A percentile compares a stretch with the other conserved stretches of the same genome.
phyloP scores from a whole-genome alignment of 495 filamentous ascomycete species.

The Aspergillus indologenus region DNA sequence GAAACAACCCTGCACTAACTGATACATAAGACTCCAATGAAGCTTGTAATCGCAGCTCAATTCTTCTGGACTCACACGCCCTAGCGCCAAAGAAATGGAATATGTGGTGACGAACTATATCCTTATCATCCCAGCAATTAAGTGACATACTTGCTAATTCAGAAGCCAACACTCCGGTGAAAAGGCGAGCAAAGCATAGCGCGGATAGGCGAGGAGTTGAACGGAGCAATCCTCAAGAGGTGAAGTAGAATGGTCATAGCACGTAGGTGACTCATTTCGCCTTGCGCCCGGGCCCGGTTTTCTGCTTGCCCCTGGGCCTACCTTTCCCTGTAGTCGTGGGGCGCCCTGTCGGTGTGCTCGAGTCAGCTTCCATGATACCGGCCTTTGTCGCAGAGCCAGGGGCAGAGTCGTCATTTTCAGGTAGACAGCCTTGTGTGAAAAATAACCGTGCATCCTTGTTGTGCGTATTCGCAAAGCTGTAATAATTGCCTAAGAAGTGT shows the following conservation, averaged over 20 bases:
- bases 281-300: conserved; percentile 21
- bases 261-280: neutral
- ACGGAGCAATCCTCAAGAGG: neutral
- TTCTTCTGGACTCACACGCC: too few relatives aligned
- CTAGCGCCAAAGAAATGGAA: neutral
- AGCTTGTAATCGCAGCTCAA: neutral
- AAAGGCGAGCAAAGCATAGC: neutral
- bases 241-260: neutral
- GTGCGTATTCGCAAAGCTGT: conserved; percentile 74
- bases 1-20: neutral
- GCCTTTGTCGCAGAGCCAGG: conserved; percentile 28
- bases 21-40: neutral
- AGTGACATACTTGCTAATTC: conserved; percentile 1
- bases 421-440: conserved; percentile 76
- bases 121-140: conserved; percentile 4
- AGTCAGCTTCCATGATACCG: conserved; percentile 28
- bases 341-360: conserved; percentile 17
- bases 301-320: conserved; percentile 43
- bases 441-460: conserved; percentile 68
- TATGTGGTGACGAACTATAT: neutral
- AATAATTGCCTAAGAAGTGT: conserved; percentile 66
- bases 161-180: neutral
- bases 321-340: conserved; percentile 28
- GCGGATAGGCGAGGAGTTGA: neutral
- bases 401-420: conserved; percentile 30